A percentile compares a stretch with the other conserved stretches of the same genome.
Evolutionary conservation across 495 filamentous ascomycete genomes (phyloP).

Genomic region (Aspergillus cristatus): DNA sequence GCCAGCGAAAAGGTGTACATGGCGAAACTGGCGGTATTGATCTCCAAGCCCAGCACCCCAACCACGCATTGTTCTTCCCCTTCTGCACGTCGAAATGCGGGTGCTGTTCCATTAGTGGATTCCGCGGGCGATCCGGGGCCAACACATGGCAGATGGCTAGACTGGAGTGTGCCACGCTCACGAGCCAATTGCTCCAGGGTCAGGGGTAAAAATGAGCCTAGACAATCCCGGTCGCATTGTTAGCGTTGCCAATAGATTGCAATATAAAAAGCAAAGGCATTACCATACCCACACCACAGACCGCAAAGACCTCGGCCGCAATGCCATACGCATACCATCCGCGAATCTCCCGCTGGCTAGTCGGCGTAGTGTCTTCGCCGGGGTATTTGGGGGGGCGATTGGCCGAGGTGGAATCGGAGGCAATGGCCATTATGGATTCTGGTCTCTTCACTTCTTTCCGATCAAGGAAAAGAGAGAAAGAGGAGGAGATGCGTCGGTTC

Average conservation of each 20-base stretch:
- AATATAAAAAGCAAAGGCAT: not conserved
- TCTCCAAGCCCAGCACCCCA: slow-evolving; percentile 30
- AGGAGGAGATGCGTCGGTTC: slow-evolving; percentile 12
- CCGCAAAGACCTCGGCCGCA: slow-evolving; percentile 85
- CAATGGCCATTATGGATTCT: slow-evolving; percentile 14
- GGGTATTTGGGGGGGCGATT: slow-evolving; percentile 45
- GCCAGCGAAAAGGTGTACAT: slow-evolving; percentile 48
- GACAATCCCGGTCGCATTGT: not conserved
- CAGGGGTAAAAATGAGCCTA: slow-evolving; percentile 82
- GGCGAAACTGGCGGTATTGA: slow-evolving; percentile 45
- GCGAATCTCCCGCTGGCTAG: slow-evolving; percentile 65
- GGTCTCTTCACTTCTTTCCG: no score
- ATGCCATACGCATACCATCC: slow-evolving; percentile 91
- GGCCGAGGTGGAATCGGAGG: slow-evolving; percentile 6
- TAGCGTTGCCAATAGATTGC: not conserved
- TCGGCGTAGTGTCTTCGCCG: slow-evolving; percentile 76
- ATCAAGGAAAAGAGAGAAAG: not conserved
- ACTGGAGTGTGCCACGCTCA: slow-evolving; percentile 67
- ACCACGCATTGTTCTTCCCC: slow-evolving; percentile 36
- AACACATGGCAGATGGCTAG: slow-evolving; percentile 34
- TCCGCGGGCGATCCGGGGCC: slow-evolving; percentile 13
- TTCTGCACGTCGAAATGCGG: slow-evolving; percentile 41
- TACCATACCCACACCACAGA: slow-evolving; percentile 57
- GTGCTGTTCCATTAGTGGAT: slow-evolving; percentile 43
- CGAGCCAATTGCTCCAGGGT: slow-evolving; percentile 80